A percentile compares a stretch with the other conserved stretches of the same genome.
Conservation (phyloP, 345 rosid species). For the Lepidium africanum region DNA sequence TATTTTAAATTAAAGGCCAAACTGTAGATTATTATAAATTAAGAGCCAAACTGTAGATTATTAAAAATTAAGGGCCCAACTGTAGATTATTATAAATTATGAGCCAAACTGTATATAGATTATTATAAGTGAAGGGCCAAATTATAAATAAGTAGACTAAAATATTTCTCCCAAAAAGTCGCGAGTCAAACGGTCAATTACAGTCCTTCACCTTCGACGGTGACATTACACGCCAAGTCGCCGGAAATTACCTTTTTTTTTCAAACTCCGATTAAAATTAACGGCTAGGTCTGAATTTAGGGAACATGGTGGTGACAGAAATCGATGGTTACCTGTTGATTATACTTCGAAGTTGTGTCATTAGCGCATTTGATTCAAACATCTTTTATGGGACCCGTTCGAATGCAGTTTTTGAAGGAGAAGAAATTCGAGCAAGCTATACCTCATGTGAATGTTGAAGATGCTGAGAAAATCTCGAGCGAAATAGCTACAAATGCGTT, state of each 20-base stretch:
- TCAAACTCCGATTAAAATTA: not conserved
- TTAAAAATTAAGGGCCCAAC: too few species aligned
- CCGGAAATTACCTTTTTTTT: not conserved
- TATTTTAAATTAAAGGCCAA: too few species aligned
- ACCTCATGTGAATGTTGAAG: slow-evolving; percentile 39
- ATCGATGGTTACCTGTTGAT: not conserved
- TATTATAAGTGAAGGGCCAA: not conserved
- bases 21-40: too few species aligned
- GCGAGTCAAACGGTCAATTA: not conserved
- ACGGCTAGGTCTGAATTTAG: not conserved
- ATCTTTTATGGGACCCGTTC: not conserved
- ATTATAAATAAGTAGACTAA: not conserved
- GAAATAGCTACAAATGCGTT: slow-evolving; percentile 43
- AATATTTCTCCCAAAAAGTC: not conserved
- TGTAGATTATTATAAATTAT: not conserved
- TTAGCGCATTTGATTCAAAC: not conserved
- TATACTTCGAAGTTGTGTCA: not conserved
- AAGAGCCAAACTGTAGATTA: too few species aligned
- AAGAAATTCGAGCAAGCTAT: slow-evolving; percentile 45
- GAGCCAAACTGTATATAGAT: not conserved
- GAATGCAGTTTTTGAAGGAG: slow-evolving; percentile 45
- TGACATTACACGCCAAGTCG: not conserved
- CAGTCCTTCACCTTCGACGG: not conserved
- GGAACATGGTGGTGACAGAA: not conserved
- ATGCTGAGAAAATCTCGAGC: slow-evolving; percentile 32